Percentiles rank a stretch among this genome's conserved stretches.
Evolutionary conservation across 176 grass and related monocot genomes (phyloP).

Genomic region (Alopecurus myosuroides): DNA sequence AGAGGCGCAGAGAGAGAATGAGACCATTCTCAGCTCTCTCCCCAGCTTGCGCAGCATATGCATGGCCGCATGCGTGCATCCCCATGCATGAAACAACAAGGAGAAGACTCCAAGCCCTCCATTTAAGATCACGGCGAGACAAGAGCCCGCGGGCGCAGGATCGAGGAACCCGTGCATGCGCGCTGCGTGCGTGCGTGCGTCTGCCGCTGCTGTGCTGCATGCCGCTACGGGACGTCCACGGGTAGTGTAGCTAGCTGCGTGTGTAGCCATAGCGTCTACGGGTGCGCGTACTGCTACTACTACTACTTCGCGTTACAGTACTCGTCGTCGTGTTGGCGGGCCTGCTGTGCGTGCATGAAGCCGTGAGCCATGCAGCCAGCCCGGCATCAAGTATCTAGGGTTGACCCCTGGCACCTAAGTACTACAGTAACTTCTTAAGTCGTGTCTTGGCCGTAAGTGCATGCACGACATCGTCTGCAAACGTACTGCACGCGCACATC

Average conservation of each 20-base stretch:
- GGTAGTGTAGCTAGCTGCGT: background rate
- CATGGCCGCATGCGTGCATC: background rate
- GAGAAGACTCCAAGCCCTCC: conserved; percentile 52
- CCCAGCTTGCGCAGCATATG: background rate
- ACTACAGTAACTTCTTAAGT: no score
- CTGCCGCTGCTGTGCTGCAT: background rate
- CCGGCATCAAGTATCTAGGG: conserved; percentile 19
- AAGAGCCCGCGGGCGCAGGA: background rate
- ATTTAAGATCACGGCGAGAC: conserved; percentile 34
- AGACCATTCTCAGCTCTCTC: background rate
- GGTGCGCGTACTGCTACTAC: background rate
- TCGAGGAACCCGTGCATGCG: conserved; percentile 23
- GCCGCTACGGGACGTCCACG: background rate
- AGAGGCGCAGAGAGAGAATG: background rate
- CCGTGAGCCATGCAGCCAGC: background rate
- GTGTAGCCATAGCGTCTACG: background rate
- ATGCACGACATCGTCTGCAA: background rate
- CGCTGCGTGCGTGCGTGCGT: conserved; percentile 5
- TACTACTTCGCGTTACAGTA: background rate
- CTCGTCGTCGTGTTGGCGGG: background rate
- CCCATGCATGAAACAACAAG: conserved; percentile 48
- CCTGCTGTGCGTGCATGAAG: background rate
- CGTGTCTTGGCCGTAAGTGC: background rate
- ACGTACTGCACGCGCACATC: background rate
- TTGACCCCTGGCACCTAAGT: conserved; percentile 14